phyloP scores from a whole-genome alignment of 2,329 filamentous ascomycete genomes.

The Monilinia fructigena region DNA sequence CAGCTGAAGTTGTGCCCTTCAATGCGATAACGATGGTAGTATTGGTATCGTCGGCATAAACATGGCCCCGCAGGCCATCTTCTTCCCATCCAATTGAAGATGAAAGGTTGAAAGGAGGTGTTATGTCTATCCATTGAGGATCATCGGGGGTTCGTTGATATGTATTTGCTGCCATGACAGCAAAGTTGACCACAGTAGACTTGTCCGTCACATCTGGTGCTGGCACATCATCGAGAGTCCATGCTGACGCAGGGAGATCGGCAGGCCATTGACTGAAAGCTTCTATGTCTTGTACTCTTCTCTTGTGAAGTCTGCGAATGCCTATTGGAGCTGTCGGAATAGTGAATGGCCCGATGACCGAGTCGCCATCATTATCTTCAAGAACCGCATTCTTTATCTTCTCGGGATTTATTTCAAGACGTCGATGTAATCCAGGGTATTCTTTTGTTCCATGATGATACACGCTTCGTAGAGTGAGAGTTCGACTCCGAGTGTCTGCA shows the following conservation, averaged over 20 bases:
- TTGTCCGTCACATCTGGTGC: slow-evolving; percentile 83
- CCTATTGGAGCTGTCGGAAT: slow-evolving; percentile 16
- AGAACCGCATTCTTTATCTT: slow-evolving; percentile 15
- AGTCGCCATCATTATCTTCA: slow-evolving; percentile 3
- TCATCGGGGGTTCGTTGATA: slow-evolving; percentile 71
- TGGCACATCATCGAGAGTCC: slow-evolving; percentile 45
- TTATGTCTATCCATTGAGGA: slow-evolving; percentile 78
- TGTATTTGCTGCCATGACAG: slow-evolving; percentile 81
- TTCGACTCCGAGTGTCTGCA: slow-evolving; percentile 10
- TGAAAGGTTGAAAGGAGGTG: slow-evolving; percentile 64
- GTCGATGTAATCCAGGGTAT: slow-evolving; percentile 21
- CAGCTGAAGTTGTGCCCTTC: slow-evolving; percentile 82
- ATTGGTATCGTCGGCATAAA: slow-evolving; percentile 83
- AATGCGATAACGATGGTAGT: slow-evolving; percentile 83
- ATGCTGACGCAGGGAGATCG: slow-evolving; percentile 13
- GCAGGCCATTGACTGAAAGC: slow-evolving; percentile 14
- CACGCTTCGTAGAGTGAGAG: slow-evolving; percentile 22
- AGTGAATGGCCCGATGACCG: slow-evolving; percentile 18
- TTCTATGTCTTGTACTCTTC: slow-evolving; percentile 21
- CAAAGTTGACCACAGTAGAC: slow-evolving; percentile 75
- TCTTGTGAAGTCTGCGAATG: slow-evolving; percentile 19
- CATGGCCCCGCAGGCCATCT: slow-evolving; percentile 84
- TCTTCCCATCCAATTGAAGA: slow-evolving; percentile 86
- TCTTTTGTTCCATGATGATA: slow-evolving; percentile 21
- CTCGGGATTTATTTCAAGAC: slow-evolving; percentile 18